Percentiles rank a stretch among this genome's conserved stretches.
These are phyloP conservation scores for Penicillium turbatum DNA, from an alignment of 495 filamentous ascomycete genomes.

Conservation along the genomic window DNA sequence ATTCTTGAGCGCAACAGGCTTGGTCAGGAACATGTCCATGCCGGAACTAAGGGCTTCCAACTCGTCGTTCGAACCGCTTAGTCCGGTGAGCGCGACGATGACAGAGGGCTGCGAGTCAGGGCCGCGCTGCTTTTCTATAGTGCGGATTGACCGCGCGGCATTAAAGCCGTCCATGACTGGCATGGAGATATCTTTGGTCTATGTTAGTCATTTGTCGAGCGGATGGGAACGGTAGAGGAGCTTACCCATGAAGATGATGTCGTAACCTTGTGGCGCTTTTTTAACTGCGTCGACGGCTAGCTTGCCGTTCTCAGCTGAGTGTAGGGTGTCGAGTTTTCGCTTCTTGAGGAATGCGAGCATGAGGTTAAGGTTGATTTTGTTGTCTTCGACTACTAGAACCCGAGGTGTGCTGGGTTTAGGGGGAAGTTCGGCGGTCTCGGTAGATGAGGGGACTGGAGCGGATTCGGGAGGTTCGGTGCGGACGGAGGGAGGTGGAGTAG, in stretches of 20 bases:
- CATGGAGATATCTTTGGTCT: constrained; percentile 58
- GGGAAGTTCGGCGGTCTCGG: neutral
- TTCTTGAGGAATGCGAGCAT: constrained; percentile 56
- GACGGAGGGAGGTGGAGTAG: neutral
- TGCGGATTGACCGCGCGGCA: constrained; percentile 58
- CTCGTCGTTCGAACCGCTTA: constrained; percentile 58
- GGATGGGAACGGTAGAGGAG: neutral
- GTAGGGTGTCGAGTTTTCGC: constrained; percentile 30
- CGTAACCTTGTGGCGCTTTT: constrained; percentile 32
- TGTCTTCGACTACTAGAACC: constrained; percentile 67
- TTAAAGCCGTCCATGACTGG: constrained; percentile 70
- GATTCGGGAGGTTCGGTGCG: neutral
- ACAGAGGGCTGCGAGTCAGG: constrained; percentile 31
- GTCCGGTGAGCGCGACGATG: constrained; percentile 66
- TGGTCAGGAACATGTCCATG: constrained; percentile 67
- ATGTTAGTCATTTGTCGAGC: neutral
- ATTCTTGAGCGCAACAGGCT: constrained; percentile 55
- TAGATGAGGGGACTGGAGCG: neutral
- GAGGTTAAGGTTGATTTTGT: constrained; percentile 64
- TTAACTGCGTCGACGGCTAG: constrained; percentile 47
- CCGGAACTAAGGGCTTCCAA: constrained; percentile 60
- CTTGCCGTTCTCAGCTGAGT: constrained; percentile 48
- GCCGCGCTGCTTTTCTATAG: constrained; percentile 47
- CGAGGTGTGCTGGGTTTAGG: constrained; percentile 9
- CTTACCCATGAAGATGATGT: constrained; percentile 51